Percentiles rank a stretch among this genome's conserved stretches.
These are phyloP conservation scores for Clavaria fumosa DNA, from an alignment of 768 basidiomycete species.

Conservation along the genomic window DNA sequence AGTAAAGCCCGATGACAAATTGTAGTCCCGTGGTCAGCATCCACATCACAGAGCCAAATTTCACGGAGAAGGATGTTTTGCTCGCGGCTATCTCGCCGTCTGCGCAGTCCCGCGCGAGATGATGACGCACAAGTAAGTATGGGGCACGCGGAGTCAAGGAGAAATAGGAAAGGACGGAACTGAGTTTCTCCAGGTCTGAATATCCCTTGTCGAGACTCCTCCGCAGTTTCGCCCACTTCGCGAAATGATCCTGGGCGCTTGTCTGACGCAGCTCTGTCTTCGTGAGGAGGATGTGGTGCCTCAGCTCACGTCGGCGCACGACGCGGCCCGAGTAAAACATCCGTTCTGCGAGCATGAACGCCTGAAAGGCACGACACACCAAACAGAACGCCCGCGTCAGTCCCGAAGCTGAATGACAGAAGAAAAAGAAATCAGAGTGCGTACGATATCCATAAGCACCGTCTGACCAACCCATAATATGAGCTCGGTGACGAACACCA, in stretches of 20 bases:
- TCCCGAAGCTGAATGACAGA: too few relatives aligned
- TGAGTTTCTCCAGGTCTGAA: conserved; percentile 81
- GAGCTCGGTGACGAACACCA: conserved; percentile 72
- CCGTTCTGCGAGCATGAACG: conserved; percentile 54
- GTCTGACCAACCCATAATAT: conserved; percentile 82
- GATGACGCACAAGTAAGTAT: too few relatives aligned
- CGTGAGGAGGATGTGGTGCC: conserved; percentile 60
- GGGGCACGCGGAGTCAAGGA: too few relatives aligned
- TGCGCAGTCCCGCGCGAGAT: too few relatives aligned
- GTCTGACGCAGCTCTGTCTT: conserved; percentile 82
- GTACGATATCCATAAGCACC: conserved; percentile 65
- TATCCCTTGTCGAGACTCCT: conserved; percentile 85
- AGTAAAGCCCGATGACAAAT: conserved; percentile 81
- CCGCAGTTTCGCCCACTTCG: conserved; percentile 92
- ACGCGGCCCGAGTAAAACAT: conserved; percentile 43
- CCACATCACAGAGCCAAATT: conserved; percentile 68
- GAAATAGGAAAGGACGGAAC: too few relatives aligned
- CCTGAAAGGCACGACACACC: conserved; percentile 26
- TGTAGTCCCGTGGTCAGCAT: conserved; percentile 76
- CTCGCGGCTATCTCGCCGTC: conserved; percentile 49
- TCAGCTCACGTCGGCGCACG: conserved; percentile 52
- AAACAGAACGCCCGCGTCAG: neutral
- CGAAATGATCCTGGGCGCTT: conserved; percentile 93
- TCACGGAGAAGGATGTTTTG: conserved; percentile 48
- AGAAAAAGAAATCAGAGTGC: conserved; percentile 18